Evolutionary conservation across 2,329 filamentous ascomycete species (phyloP), one percentile per base, ranked within the genome.

Genomic region (Alternaria ethzedia): DNA sequence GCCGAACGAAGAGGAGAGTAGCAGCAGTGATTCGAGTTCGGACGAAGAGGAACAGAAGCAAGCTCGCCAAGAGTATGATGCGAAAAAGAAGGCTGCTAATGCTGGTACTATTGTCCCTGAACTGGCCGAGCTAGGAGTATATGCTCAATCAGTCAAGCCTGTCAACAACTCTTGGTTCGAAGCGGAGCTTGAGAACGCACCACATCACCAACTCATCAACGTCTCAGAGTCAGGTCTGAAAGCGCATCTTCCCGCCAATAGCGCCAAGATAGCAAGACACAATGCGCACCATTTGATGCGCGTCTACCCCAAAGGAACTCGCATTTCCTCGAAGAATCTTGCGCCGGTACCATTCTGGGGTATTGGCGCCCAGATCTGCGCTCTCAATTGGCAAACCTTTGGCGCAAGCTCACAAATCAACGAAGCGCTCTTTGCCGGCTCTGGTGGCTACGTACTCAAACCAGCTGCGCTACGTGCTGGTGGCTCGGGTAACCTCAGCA

Each of bases 331-430:
- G 3, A 84, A 83, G 36, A 91, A 91, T 71, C 83, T 91, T 3
- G 83, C 84, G 57, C 89, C 88, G 0, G 84, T 89, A 0, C 83
- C 85, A 0, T 91, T 89, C 74, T 91, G 89, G 89, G 88, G 84
- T 7, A 75, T 90, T 5, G 89, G 89, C 1, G 89, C 89, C 3
- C 89, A 91, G 70, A 88, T 91, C 50, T 90, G 88, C 73, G 89
- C 89, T 4, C 82, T 91, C 56, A 91, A 91, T 78, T 89, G 89
- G 87, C 89, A 91, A 72, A 89, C 85, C 0, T 91, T 90, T 67
- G 88, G 88, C 32, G 85, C 86, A 7, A 85, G 85, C 71, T 89
- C 89, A 81, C 89, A 91, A 76, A 82, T 91, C 67, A 91, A 91
- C 73, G 88, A 90, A 70, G 89, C 89, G 0, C 81, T 91, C 0